These are phyloP conservation scores for Galerina marginata DNA, from an alignment of 768 basidiomycete species.

Conservation along the genomic window DNA sequence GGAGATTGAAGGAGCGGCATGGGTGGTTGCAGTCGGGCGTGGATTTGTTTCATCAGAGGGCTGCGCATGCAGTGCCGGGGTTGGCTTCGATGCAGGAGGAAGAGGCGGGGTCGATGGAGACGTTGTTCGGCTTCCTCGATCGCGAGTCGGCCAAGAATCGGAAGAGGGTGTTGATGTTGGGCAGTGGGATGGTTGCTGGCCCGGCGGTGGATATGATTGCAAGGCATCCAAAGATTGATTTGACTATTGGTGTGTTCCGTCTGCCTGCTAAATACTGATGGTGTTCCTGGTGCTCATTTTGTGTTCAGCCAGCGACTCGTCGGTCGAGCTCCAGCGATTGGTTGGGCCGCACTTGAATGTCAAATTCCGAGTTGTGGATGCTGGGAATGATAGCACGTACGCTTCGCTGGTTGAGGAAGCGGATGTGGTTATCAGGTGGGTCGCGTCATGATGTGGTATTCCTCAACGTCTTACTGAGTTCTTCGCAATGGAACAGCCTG, in stretches of 20 bases:
- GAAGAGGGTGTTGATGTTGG: conserved; percentile 80
- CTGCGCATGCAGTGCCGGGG: conserved; percentile 1
- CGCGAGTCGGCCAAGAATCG: too few relatives aligned
- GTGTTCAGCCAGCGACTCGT: conserved; percentile 72
- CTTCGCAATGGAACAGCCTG: conserved; percentile 51
- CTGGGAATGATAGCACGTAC: conserved; percentile 52
- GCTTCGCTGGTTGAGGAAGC: conserved; percentile 59
- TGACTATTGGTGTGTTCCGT: conserved; percentile 73
- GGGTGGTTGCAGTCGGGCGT: conserved; percentile 64
- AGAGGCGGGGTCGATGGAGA: not conserved
- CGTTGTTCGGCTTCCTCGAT: too few relatives aligned
- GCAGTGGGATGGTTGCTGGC: conserved; percentile 95
- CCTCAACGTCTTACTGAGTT: not conserved
- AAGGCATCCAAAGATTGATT: conserved; percentile 61
- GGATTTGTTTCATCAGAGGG: conserved; percentile 41
- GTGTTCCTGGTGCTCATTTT: conserved; percentile 12
- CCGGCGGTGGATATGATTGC: conserved; percentile 83
- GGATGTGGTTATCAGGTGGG: conserved; percentile 85
- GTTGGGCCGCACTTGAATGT: conserved; percentile 55
- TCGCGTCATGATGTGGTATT: not conserved
- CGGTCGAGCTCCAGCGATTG: conserved; percentile 58
- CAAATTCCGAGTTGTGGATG: conserved; percentile 61
- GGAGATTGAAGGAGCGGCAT: conserved; percentile 58
- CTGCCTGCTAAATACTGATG: conserved; percentile 6
- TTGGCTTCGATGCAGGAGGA: not conserved